Base-by-base conservation (phyloP, 1,284 basidiomycete genomes). In the Ceratobasidium sp. region DNA sequence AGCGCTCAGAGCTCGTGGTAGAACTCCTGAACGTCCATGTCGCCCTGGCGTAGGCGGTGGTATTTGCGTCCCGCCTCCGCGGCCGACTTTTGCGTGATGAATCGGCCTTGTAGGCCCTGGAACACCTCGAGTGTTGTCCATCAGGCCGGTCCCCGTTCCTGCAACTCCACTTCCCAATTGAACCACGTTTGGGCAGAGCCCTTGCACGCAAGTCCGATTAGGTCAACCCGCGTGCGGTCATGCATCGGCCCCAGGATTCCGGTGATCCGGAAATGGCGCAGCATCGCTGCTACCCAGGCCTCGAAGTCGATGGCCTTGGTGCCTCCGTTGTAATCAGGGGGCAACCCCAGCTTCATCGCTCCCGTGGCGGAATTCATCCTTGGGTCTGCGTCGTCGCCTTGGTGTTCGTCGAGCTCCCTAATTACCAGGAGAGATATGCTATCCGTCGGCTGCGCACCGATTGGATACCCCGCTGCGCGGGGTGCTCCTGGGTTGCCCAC, bases 51-150 rank as follows among this genome's bases (percentile, higher is more conserved):
- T 1, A 59, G 32, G 11, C 14, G 16, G 1, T 16, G 23, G 7
- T 38, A 59, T 41, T 59, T 35, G 7, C 43, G 57, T 13, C 35
- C 57, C 23, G 57, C 57, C 38, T 43, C 35, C 9, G 57, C 57
- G 3, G 57, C 57, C 13, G 35, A 59, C 7, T 18, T 28, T 11
- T 21, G 57, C 11, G 35, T 59, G 1, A 59, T 59, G 4, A 59
- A 59, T 16, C 57, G 5, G 28, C 57, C 18, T 23, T 59, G 57
- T 8, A 59, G 57, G 18, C 57, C 57, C 2, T 43, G 57, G 21
- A 59, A 41, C 9, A 59, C 57, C 21, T 41, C 57, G 5, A 59
- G 18, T 21, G 57, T 59, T 14, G 18, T 59, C 57, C 57, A 59
- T 4, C 57, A 30, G 4, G 23, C n/a, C n/a, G 32, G 32, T 1